These are phyloP conservation scores for Xylaria telfairii DNA, from an alignment of 495 filamentous ascomycete species.

Conservation along the genomic window DNA sequence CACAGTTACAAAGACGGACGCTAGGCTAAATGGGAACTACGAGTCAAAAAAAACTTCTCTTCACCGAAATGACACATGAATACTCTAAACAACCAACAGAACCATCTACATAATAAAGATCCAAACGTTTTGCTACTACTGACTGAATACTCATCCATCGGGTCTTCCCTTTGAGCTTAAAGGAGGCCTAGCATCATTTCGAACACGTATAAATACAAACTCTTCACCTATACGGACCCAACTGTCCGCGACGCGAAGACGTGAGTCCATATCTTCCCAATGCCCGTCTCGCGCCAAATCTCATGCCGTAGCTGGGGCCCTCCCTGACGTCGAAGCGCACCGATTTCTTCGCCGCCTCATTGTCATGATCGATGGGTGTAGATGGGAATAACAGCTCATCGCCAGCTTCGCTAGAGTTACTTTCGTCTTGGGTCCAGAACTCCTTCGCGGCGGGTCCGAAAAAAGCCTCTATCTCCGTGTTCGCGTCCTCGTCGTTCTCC, in stretches of 20 bases:
- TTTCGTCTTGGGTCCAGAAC: neutral
- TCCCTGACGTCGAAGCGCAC: slow-evolving; percentile 6
- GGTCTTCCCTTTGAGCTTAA: neutral
- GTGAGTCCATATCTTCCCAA: slow-evolving; percentile 5
- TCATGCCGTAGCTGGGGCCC: slow-evolving; percentile 3
- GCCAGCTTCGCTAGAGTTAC: neutral
- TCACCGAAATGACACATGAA: neutral
- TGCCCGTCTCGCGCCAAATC: neutral
- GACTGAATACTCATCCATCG: neutral
- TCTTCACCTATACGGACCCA: neutral
- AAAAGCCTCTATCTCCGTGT: neutral
- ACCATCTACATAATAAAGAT: neutral
- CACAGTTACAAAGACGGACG: neutral
- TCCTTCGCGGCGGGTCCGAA: neutral
- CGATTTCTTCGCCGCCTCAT: neutral
- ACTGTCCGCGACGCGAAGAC: neutral
- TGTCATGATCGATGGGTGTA: neutral
- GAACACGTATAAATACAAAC: neutral
- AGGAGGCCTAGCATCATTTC: neutral
- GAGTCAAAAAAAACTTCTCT: neutral
- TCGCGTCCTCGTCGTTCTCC: neutral
- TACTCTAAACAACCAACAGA: neutral
- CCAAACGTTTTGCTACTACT: neutral
- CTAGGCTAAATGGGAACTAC: neutral
- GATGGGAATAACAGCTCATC: neutral